Base-by-base conservation (phyloP, 2,329 filamentous ascomycete species). In the Exophiala calicioides region DNA sequence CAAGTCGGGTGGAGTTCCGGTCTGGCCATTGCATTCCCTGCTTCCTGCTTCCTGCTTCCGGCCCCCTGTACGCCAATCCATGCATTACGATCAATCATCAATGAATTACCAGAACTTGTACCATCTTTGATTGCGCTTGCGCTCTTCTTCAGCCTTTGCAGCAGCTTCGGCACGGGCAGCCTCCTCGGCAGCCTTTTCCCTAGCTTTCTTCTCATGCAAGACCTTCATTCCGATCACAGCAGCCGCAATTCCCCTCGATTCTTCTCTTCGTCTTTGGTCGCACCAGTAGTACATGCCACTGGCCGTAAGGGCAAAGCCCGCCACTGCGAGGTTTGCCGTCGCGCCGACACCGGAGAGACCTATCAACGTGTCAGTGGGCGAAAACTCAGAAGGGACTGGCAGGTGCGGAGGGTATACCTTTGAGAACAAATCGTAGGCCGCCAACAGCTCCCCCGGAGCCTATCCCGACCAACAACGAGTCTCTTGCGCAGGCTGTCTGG, bases 401-500 rank as follows among this genome's bases (percentile, higher is more conserved):
- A 63, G 18, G 26, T 18, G 19, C 75, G 58, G 31, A 18, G 18
- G 21, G 27, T 35, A 23, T 74, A 94, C 90, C 85, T 71, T 86
- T 82, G 57, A 89, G 69, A 16, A 96, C 74, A 60, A 84, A 86
- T 54, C 85, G 80, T 44, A 90, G 61, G 48, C 83, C 85, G 44
- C 90, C 91, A 23, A 88, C 69, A 3, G 79, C 85, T 53, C 89
- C 86, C 3, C 88, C 93, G 2, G 81, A 78, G 1, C 81, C 86
- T 60, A 98, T 94, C 18, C 90, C 93, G 1, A 86, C 82, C 58
- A 97, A 72, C 42, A 95, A 75, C 2, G 88, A 85, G 63, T 95
- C 85, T 52, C 90, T 78, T 15, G 88, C 86, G 67, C 93, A 97
- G 0, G 91, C 91, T 47, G 82, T 79, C 66, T 86, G 85, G 65